Conservation (phyloP, 2,329 filamentous ascomycete genomes). For the Clonostachys chloroleuca region DNA sequence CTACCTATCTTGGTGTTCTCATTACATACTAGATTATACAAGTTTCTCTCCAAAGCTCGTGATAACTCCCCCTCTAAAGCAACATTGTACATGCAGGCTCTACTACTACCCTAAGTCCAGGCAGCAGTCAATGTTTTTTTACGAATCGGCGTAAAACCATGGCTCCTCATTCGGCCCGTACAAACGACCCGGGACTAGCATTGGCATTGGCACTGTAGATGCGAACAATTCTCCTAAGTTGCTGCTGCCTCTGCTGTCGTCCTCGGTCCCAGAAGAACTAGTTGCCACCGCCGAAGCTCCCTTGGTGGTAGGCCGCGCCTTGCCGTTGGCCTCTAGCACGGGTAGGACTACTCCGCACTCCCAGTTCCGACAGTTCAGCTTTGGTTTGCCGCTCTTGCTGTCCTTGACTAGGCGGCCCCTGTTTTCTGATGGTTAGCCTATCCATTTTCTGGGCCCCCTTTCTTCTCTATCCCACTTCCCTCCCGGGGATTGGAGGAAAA, state of each 20-base stretch:
- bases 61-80: no score
- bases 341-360: conserved; percentile 86
- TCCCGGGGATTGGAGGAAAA: no score
- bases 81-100: no score
- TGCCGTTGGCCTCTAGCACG: conserved; percentile 20
- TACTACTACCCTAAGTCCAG: no score
- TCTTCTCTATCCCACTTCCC: no score
- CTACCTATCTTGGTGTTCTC: no score
- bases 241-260: neutral
- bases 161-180: conserved; percentile 37
- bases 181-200: conserved; percentile 50
- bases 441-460: neutral
- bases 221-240: conserved; percentile 39
- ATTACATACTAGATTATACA: no score
- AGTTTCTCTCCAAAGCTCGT: no score
- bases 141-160: conserved; percentile 30
- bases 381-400: conserved; percentile 59
- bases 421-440: conserved; percentile 9
- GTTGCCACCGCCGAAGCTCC: conserved; percentile 2
- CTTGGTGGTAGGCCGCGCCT: conserved; percentile 3
- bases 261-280: neutral
- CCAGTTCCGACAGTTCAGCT: conserved; percentile 87
- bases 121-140: neutral
- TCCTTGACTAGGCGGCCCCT: conserved; percentile 79
- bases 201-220: conserved; percentile 56